A percentile compares a stretch with the other conserved stretches of the same genome.
Conservation (phyloP, 108 stramenopile species). For the Nannochloropsis gaditana region DNA sequence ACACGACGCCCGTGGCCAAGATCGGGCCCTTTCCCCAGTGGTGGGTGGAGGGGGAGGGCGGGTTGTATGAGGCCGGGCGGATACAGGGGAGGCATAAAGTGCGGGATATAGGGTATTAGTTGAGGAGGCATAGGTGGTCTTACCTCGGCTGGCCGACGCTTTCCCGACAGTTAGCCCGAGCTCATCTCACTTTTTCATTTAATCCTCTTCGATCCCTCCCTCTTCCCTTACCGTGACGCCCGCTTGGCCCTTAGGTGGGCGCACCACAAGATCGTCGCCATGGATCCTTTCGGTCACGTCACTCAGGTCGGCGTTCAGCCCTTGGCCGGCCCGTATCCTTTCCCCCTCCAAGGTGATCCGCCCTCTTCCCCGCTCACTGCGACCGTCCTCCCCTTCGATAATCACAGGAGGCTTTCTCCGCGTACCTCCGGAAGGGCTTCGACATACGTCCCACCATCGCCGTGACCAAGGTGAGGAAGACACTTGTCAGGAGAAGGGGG, state of each 20-base stretch:
- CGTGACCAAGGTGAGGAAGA: slow-evolving; percentile 72
- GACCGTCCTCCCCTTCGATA: background rate
- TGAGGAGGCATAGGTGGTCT: background rate
- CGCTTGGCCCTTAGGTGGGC: background rate
- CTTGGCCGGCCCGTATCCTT: background rate
- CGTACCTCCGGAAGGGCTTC: slow-evolving; percentile 89
- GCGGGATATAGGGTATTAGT: background rate
- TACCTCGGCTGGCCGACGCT: too few species aligned
- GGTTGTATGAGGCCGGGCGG: background rate
- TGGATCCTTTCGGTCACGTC: slow-evolving; percentile 94
- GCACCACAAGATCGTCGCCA: slow-evolving; percentile 64
- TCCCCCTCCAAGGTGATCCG: too few species aligned
- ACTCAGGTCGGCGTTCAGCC: background rate
- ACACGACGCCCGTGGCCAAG: slow-evolving; percentile 83
- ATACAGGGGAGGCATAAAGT: background rate
- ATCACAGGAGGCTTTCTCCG: slow-evolving; percentile 56
- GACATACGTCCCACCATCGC: slow-evolving; percentile 99
- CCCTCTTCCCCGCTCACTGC: too few species aligned
- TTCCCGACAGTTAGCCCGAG: background rate
- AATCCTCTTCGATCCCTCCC: background rate
- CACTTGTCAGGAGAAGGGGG: background rate
- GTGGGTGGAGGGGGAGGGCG: slow-evolving; percentile 48
- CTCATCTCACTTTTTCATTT: background rate
- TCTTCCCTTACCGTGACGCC: background rate
- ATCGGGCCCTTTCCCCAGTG: slow-evolving; percentile 91